Base-by-base conservation (phyloP, 306 rosid genomes). In the Cicer yamashitae region DNA sequence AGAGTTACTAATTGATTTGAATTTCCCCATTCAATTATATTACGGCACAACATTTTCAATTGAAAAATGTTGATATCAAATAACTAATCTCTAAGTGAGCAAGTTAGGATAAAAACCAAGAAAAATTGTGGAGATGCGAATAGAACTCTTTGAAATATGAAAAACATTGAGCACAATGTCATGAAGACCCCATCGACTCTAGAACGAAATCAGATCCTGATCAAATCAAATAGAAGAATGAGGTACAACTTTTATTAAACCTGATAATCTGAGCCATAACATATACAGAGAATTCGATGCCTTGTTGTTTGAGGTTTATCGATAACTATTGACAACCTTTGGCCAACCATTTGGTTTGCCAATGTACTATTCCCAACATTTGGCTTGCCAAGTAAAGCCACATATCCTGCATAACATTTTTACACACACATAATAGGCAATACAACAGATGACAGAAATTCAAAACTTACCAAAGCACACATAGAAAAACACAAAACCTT, bases 261-360 rank as follows among this genome's bases (percentile, higher is more conserved):
- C 97, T 94, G 97, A 86, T 92, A 92, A 77, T 90, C 92, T 6
- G 93, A 65, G 71, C 81, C 91, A 75, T 97, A 90, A 84, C 96
- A 94, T 79, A 94, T 89, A 83, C 97, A 96, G 46, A 92, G 99
- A 85, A 94, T 73, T 43, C 99, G 93, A 79, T 94, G 99, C 76
- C 97, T 86, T n/a, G n/a, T n/a, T n/a, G n/a, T n/a, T n/a, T n/a
- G n/a, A n/a, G n/a, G n/a, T n/a, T n/a, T n/a, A n/a, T n/a, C n/a
- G n/a, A n/a, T n/a, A n/a, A n/a, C n/a, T n/a, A n/a, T n/a, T n/a
- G n/a, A n/a, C n/a, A n/a, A n/a, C n/a, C n/a, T n/a, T n/a, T n/a
- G n/a, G n/a, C n/a, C n/a, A n/a, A n/a, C n/a, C n/a, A n/a, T n/a
- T n/a, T n/a, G n/a, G n/a, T n/a, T n/a, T n/a, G n/a, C n/a, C n/a